Evolutionary conservation across 176 grass and related monocot species (phyloP), one percentile per base, ranked within the genome.

Genomic region (Avena atlantica): DNA sequence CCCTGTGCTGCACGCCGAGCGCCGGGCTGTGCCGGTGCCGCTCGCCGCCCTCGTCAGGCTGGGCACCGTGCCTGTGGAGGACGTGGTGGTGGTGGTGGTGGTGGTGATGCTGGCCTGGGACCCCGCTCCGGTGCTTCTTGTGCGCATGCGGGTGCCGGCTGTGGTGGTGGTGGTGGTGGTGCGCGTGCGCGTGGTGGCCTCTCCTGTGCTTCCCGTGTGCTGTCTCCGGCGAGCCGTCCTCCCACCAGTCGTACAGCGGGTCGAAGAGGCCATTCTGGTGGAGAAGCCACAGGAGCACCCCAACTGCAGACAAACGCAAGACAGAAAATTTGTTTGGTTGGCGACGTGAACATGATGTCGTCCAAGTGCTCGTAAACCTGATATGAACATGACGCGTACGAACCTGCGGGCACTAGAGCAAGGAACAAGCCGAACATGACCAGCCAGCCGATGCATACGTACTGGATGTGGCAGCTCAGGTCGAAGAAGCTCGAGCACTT

Each of bases 261-360:
- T 93, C 93, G 77, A 95, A 95, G 36, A 95, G 76, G 12, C 95
- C 95, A 74, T 93, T 92, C 71, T 89, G 89, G 84, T 95, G 93
- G 34, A 98, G 67, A 70, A 98, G 55, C 91, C 93, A 93, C 74
- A 93, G 45, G 45, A 93, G 67, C 36, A 90, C 66, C 59, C 57
- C 58, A 44, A 77, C 92, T 97, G 72, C 55, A 57, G 12, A 15
- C 14, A 52, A 75, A 80, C 7, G 11, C 16, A 75, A 67, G 55
- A 60, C 49, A 3, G 17, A 13, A 6, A 50, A 9, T 2, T 70
- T 68, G 61, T 55, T 37, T 61, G 62, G 79, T 4, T 31, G 50
- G n/a, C 51, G 42, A 48, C 51, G 34, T 81, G 47, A 55, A 56
- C 60, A 48, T 76, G 73, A 55, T 49, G 29, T 16, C 5, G 48